phyloP scores from a whole-genome alignment of 768 basidiomycete species.

The Lyophyllum decastes region DNA sequence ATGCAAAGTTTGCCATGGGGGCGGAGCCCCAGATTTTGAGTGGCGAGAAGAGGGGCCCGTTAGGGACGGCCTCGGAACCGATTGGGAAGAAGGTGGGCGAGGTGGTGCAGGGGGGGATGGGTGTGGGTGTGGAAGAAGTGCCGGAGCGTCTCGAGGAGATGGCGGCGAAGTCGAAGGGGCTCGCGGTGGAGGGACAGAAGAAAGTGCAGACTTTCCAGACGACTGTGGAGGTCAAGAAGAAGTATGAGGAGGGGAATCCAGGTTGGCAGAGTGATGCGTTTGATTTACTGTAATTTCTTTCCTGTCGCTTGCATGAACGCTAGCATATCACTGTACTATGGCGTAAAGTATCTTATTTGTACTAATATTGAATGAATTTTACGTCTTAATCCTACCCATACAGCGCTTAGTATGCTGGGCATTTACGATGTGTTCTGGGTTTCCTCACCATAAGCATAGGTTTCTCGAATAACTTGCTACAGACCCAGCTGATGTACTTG shows the following conservation, averaged over 20 bases:
- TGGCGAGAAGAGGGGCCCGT: conserved; percentile 68
- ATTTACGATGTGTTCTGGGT: too few species aligned
- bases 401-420: too few species aligned
- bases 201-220: conserved; percentile 43
- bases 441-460: too few species aligned
- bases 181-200: conserved; percentile 31
- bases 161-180: conserved; percentile 25
- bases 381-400: too few species aligned
- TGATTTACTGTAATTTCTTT: too few species aligned
- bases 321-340: too few species aligned
- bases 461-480: too few species aligned
- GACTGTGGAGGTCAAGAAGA: conserved; percentile 42
- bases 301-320: too few species aligned
- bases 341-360: too few species aligned
- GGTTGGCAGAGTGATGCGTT: conserved; percentile 58
- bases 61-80: conserved; percentile 51
- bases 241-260: conserved; percentile 31
- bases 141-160: conserved; percentile 15
- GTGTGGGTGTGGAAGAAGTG: conserved; percentile 23
- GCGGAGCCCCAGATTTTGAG: conserved; percentile 73
- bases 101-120: conserved; percentile 28
- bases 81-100: conserved; percentile 37
- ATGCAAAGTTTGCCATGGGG: conserved; percentile 57
- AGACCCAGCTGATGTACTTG: too few species aligned
- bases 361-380: too few species aligned